Base-by-base conservation (phyloP, 2,329 filamentous ascomycete genomes). In the Pseudogymnoascus verrucosus region DNA sequence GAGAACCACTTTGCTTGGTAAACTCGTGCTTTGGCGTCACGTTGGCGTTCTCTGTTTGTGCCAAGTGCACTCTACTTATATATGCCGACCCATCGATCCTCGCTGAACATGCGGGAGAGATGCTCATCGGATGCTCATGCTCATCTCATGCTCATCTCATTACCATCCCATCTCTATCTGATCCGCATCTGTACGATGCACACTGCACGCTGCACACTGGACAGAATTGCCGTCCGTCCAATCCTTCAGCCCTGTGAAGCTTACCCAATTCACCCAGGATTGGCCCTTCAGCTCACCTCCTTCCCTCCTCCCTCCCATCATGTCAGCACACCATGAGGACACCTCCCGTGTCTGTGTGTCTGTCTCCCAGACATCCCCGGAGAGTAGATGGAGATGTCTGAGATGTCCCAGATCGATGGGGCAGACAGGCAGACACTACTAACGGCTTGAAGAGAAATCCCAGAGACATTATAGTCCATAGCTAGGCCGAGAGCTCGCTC, bases 381-480 rank as follows among this genome's bases (percentile, higher is more conserved):
- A 51, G 44, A 51, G 44, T 51, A 51, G 44, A 51, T 51, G 44
- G 44, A 51, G 23, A 14, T 51, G 44, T 51, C 44, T 51, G 44
- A 51, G 21, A 51, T 51, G 44, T 51, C 44, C 44, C 44, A 51
- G 44, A 51, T 51, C 44, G 44, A 44, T 44, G 36, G 36, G 10
- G 31, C 10, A 34, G 28, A 31, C 28, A n/a, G 37, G 21, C 42
- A 47, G 44, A 26, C 23, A 28, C 23, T 26, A 14, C 44, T 51
- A 51, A 51, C 44, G 44, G 44, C 23, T 51, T 51, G 44, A 26
- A 16, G 23, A 28, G 44, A 3, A 51, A 51, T 28, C 44, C 44
- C 21, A 51, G 44, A 51, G 44, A 51, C 44, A 28, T 26, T 26
- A 28, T 14, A 21, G 23, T 12, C 14, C n/a, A 51, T 51, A 28